A percentile compares a stretch with the other conserved stretches of the same genome.
Evolutionary conservation across 2,329 filamentous ascomycete species (phyloP).

Genomic region (Penicillium sp.): DNA sequence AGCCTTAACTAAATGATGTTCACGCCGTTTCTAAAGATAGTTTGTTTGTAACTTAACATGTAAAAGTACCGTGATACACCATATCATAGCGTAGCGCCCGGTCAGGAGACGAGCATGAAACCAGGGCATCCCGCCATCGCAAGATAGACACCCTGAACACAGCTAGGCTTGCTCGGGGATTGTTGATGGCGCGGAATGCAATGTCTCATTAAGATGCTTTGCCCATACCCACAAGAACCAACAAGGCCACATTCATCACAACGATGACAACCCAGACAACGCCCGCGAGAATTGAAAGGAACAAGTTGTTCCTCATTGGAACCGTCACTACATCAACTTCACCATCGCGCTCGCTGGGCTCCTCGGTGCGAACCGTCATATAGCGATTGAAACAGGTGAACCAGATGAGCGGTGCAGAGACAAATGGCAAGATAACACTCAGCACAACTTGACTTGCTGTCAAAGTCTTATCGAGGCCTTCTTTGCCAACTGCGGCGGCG

Average conservation of each 20-base stretch:
- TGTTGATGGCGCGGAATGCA: neutral
- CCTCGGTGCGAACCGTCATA: slow-evolving; percentile 68
- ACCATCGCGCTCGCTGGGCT: slow-evolving; percentile 34
- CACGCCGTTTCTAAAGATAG: neutral
- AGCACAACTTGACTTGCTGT: slow-evolving; percentile 78
- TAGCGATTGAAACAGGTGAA: slow-evolving; percentile 78
- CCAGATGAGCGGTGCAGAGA: slow-evolving; percentile 80
- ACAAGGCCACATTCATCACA: slow-evolving; percentile 75
- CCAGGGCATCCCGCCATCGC: too few species aligned
- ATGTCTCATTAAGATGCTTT: slow-evolving; percentile 31
- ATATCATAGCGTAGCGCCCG: neutral
- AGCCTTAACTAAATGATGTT: slow-evolving; percentile 1
- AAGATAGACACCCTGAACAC: too few species aligned
- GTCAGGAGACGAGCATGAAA: neutral
- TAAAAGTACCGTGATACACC: neutral
- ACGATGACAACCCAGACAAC: slow-evolving; percentile 74
- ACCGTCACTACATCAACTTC: slow-evolving; percentile 37
- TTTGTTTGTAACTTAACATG: neutral
- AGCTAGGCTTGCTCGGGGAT: too few species aligned
- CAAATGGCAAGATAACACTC: slow-evolving; percentile 77
- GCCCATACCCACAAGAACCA: slow-evolving; percentile 66
- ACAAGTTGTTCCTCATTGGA: slow-evolving; percentile 74
- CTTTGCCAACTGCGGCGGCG: slow-evolving; percentile 72
- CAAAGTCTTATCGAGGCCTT: slow-evolving; percentile 70
- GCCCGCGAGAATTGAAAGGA: slow-evolving; percentile 59